Evolutionary conservation across 345 rosid species (phyloP), one percentile per base, ranked within the genome.

Genomic region (Eucalyptus microcorys): DNA sequence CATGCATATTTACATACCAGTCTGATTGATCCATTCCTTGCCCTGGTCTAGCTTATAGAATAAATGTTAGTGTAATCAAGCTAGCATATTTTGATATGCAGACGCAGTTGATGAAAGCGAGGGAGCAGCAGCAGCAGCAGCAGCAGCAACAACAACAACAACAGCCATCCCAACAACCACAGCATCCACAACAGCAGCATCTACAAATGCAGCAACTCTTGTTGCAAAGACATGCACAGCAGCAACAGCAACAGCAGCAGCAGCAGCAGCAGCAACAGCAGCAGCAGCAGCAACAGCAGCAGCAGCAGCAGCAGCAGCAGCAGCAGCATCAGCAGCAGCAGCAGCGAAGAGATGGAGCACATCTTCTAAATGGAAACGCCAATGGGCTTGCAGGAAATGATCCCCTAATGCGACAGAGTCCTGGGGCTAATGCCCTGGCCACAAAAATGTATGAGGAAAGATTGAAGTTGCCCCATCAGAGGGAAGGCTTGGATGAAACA

Each of bases 381-480:
- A 96, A 96, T 92, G 99, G 98, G 90, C 96, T 95, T 90, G 95
- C 91, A 89, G 97, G 96, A 91, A 95, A 91, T 89, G 99, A 97
- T 87, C 89, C 97, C 50, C 95, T 93, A n/a, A 91, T 94, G 95
- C 96, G 98, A 71, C 99, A 95, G 91, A 95, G 92, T 83, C 86
- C 97, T 89, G 98, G 94, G 90, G 98, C 96, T 86, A 96, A 93
- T 95, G 97, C 97, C 87, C 83, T 97, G 92, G 96, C 97, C 43
- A 94, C 94, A 87, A 97, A 95, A 92, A 93, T 97, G 94, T 97
- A 96, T n/a, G 99, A 95, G 94, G 99, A 97, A 88, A 93, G 95
- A 87, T 91, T 95, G 80, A 97, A 97, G 90, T 53, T 93, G 88
- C 97, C 99, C 49, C 92, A 89, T 88, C 98, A 94, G 92, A 95